These are phyloP conservation scores for Linum lewisii DNA, from an alignment of 345 rosid species.

Conservation along the genomic window DNA sequence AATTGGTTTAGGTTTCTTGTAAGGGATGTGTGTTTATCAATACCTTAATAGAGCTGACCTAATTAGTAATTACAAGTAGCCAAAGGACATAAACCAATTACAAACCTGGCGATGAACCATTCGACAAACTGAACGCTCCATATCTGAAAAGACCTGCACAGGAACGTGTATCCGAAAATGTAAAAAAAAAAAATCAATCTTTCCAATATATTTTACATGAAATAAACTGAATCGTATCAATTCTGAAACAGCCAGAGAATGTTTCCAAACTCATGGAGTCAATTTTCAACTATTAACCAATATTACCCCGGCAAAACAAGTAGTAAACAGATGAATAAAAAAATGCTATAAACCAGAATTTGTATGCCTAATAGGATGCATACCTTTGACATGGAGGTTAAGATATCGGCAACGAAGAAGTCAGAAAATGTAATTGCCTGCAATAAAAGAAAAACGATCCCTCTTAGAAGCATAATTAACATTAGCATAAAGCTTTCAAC, in stretches of 20 bases:
- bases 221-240: no score
- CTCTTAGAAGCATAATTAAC: neutral
- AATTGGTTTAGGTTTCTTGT: neutral
- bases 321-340: no score
- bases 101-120: slow-evolving; percentile 92
- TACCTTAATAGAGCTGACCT: no score
- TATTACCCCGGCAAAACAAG: neutral
- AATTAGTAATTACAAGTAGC: neutral
- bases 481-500: neutral
- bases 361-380: slow-evolving; percentile 10
- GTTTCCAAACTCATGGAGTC: neutral
- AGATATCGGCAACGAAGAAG: slow-evolving; percentile 88
- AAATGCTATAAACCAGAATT: neutral
- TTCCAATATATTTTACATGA: neutral
- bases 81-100: slow-evolving; percentile 10
- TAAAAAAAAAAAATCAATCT: neutral
- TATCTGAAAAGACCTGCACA: slow-evolving; percentile 81
- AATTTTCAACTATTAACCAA: neutral
- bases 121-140: slow-evolving; percentile 91
- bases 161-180: slow-evolving; percentile 4
- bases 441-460: slow-evolving; percentile 10
- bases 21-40: neutral
- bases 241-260: neutral
- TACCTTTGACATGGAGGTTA: slow-evolving; percentile 97
- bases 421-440: slow-evolving; percentile 84